Base-by-base conservation (phyloP, 2,329 filamentous ascomycete genomes). In the Xylaria sp. region DNA sequence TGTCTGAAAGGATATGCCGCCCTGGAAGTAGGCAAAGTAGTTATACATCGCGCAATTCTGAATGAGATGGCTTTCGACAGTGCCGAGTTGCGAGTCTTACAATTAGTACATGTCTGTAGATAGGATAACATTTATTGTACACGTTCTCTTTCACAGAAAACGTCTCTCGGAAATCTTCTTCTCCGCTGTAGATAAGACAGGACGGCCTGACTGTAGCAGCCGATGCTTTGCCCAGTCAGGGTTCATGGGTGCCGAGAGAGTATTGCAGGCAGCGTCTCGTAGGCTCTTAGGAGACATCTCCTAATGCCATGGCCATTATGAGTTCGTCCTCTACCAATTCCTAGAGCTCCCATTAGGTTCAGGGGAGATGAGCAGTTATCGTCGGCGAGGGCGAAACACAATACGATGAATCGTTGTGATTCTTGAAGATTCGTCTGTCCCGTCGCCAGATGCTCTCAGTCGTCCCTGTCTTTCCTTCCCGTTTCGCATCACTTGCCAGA, bases 71-170 rank as follows among this genome's bases (percentile, higher is more conserved):
- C 17, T 8, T 2, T n/a, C 46, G 42, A 23, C 12, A 42, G 11
- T n/a, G 14, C 15, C 45, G 21, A 33, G 35, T 17, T 25, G 43
- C 15, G 15, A 23, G 11, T 25, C 43, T 43, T 50, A 43, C 25
- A 23, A 54, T 49, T 52, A 54, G 31, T 57, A 45, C 19, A 57
- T 47, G 35, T 42, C 51, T 53, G 40, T 47, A 31, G 35, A 17
- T 42, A 52, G 35, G 21, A 19, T 52, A n/a, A 51, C 28, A 46
- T 35, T 50, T 63, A 52, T 60, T 61, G 33, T 64, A 61, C 57
- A 64, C 21, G 31, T 47, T 52, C 42, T 33, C 35, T 14, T 28
- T 51, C 15, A 45, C 23, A n/a, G 40, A n/a, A 21, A 23, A 47
- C 33, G 15, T 21, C 14, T 38, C 28, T 14, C 4, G 12, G 23